phyloP scores from a whole-genome alignment of 805 yeast species.

The Brettanomyces custersianus region DNA sequence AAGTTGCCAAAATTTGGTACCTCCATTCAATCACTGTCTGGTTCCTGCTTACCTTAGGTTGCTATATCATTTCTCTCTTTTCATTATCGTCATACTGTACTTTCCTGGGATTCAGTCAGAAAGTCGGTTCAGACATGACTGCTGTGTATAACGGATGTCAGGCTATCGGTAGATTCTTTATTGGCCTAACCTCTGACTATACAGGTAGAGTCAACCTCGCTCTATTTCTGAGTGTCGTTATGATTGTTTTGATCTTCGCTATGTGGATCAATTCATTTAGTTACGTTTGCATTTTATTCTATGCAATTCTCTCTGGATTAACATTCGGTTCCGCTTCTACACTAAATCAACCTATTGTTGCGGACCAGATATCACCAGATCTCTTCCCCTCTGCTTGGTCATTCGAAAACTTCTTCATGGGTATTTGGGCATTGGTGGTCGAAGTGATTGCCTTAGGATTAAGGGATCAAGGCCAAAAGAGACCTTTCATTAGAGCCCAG shows the following conservation, averaged over 20 bases:
- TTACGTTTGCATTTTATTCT: constrained; percentile 25
- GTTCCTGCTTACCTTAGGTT: constrained; percentile 28
- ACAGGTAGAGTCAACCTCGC: constrained; percentile 40
- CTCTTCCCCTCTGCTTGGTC: constrained; percentile 25
- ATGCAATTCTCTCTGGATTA: constrained; percentile 35
- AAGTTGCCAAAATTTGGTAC: constrained; percentile 11
- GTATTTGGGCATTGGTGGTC: constrained; percentile 20
- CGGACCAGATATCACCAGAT: constrained; percentile 20
- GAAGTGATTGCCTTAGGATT: constrained; percentile 24
- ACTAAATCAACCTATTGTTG: constrained; percentile 21
- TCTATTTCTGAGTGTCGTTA: constrained; percentile 24
- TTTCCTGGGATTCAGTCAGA: constrained; percentile 35
- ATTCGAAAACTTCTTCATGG: constrained; percentile 19
- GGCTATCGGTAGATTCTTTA: constrained; percentile 39
- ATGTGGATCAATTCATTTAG: constrained; percentile 34
- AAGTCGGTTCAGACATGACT: constrained; percentile 36
- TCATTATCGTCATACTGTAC: constrained; percentile 41
- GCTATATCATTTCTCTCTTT: constrained; percentile 36
- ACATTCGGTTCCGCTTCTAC: constrained; percentile 35
- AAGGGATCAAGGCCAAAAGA: constrained; percentile 9
- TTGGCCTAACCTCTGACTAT: constrained; percentile 38
- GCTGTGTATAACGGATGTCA: constrained; percentile 41
- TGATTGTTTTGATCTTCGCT: constrained; percentile 31
- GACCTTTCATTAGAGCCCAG: constrained; percentile 52
- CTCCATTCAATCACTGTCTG: constrained; percentile 15